A percentile compares a stretch with the other conserved stretches of the same genome.
Evolutionary conservation across 2,329 filamentous ascomycete species (phyloP).

Genomic region (Scedosporium dehoogii): DNA sequence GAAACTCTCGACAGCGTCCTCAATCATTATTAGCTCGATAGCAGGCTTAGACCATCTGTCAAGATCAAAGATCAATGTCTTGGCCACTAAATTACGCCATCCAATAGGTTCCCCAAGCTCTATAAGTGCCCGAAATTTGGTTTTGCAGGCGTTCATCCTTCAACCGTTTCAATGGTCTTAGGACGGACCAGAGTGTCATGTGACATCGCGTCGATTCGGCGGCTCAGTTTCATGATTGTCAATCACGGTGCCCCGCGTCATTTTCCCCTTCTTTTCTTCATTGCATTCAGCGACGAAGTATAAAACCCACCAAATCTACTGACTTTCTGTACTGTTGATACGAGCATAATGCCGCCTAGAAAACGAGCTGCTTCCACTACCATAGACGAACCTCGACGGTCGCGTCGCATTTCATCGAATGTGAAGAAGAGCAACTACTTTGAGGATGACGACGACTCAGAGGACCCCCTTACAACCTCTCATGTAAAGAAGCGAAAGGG

Average conservation of each 20-base stretch:
- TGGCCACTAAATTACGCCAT: too few relatives aligned
- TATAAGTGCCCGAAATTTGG: too few relatives aligned
- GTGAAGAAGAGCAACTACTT: constrained; percentile 6
- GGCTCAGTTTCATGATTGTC: not conserved
- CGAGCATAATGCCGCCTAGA: constrained; percentile 2
- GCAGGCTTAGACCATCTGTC: too few relatives aligned
- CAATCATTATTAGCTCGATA: too few relatives aligned
- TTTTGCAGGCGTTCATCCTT: not conserved
- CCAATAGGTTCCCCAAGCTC: too few relatives aligned
- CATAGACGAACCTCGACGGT: constrained; percentile 6
- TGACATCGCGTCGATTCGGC: constrained; percentile 6
- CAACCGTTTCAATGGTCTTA: not conserved
- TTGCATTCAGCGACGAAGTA: not conserved
- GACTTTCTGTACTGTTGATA: not conserved
- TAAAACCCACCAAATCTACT: not conserved
- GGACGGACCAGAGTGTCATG: not conserved
- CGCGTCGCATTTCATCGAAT: constrained; percentile 2
- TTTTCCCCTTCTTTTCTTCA: not conserved
- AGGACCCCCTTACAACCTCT: not conserved
- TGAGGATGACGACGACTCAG: constrained; percentile 2
- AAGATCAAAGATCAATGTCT: too few relatives aligned
- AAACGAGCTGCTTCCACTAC: constrained; percentile 5
- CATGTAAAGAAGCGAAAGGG: not conserved
- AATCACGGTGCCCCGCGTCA: not conserved
- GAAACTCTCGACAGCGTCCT: too few relatives aligned